Conservation (phyloP, 371 early-diverging fungal species). For the Apophysomyces trapeziformis region DNA sequence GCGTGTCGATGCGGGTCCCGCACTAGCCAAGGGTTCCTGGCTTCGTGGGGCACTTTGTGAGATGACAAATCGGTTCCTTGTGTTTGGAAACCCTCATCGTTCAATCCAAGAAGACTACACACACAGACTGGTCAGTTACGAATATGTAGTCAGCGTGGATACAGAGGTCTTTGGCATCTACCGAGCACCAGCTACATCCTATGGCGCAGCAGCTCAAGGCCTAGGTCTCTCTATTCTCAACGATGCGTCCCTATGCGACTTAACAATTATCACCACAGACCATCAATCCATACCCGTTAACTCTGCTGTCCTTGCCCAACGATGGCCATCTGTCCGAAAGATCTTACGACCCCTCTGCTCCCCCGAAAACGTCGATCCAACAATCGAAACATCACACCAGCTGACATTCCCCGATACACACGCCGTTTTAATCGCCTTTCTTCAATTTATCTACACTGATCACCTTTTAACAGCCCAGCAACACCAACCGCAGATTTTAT, state of each 20-base stretch:
- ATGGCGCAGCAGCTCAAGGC: conserved; percentile 40
- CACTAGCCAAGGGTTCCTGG: conserved; percentile 72
- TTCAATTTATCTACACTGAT: conserved; percentile 72
- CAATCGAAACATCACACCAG: conserved; percentile 21
- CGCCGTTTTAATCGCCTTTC: conserved; percentile 58
- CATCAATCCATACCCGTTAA: conserved; percentile 60
- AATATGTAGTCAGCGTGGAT: conserved; percentile 62
- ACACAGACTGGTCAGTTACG: conserved; percentile 66
- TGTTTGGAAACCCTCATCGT: conserved; percentile 76
- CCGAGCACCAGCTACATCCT: conserved; percentile 42
- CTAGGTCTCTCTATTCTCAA: conserved; percentile 64
- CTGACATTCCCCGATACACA: conserved; percentile 58
- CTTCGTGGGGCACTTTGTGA: conserved; percentile 66
- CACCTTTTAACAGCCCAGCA: conserved; percentile 62
- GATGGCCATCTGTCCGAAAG: conserved; percentile 62
- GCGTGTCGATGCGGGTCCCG: conserved; percentile 67
- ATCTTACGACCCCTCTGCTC: conserved; percentile 24
- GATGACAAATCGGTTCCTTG: conserved; percentile 59
- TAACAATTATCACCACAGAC: conserved; percentile 59
- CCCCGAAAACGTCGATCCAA: conserved; percentile 14
- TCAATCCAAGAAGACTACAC: conserved; percentile 70
- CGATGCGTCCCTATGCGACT: conserved; percentile 58
- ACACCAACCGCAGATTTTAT: conserved; percentile 55
- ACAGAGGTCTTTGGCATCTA: conserved; percentile 69
- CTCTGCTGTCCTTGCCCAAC: conserved; percentile 63